A percentile compares a stretch with the other conserved stretches of the same genome.
Conservation (phyloP, 495 filamentous ascomycete species). For the Penicillium bialowiezense region DNA sequence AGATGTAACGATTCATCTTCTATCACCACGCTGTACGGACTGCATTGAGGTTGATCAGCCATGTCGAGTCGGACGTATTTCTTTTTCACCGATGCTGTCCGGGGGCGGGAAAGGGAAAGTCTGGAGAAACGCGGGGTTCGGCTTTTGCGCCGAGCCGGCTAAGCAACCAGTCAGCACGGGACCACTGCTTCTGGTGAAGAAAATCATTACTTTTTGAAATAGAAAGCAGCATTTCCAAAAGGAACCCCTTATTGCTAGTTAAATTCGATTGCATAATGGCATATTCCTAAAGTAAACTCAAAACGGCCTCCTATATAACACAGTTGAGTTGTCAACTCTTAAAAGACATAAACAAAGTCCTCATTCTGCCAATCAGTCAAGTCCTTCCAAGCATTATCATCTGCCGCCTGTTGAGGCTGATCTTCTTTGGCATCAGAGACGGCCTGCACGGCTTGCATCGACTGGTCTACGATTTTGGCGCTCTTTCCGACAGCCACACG, state of each 20-base stretch:
- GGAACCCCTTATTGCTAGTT: no score
- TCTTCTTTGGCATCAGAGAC: slow-evolving; percentile 39
- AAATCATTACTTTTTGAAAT: no score
- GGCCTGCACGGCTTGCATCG: slow-evolving; percentile 40
- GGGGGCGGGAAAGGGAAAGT: slow-evolving; percentile 14
- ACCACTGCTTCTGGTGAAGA: no score
- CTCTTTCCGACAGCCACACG: slow-evolving; percentile 51
- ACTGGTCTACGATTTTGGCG: slow-evolving; percentile 35
- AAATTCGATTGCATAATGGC: no score
- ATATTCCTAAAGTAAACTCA: no score
- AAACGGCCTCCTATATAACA: neutral
- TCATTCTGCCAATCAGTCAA: slow-evolving; percentile 55
- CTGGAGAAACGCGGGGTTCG: slow-evolving; percentile 33
- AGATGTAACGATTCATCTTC: slow-evolving; percentile 24
- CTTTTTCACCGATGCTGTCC: neutral
- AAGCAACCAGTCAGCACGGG: neutral
- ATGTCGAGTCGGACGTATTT: neutral
- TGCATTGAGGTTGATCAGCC: neutral
- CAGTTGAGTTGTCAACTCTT: slow-evolving; percentile 9
- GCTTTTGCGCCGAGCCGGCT: slow-evolving; percentile 20
- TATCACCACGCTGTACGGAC: slow-evolving; percentile 10
- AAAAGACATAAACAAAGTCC: slow-evolving; percentile 60
- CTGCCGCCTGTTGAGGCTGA: slow-evolving; percentile 36
- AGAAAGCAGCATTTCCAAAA: no score
- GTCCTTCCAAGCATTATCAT: slow-evolving; percentile 54